These are phyloP conservation scores for Globisporangium splendens DNA, from an alignment of 352 stramenopile genomes.

Conservation along the genomic window DNA sequence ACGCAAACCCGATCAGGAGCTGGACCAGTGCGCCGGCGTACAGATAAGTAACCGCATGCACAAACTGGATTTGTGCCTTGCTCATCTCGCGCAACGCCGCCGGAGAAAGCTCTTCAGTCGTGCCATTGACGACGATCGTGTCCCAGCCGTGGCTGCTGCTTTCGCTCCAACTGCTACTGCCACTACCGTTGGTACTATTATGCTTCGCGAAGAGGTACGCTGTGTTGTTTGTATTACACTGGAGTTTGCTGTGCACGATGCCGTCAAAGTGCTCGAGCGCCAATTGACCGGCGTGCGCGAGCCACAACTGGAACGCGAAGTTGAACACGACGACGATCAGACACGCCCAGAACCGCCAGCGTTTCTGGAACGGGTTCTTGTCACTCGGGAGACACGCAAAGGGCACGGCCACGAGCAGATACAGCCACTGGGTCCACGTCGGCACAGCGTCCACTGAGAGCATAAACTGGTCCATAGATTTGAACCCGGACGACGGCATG, in stretches of 20 bases:
- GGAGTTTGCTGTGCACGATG: slow-evolving; percentile 30
- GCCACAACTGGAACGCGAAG: slow-evolving; percentile 72
- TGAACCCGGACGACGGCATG: slow-evolving; percentile 53
- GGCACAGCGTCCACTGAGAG: slow-evolving; percentile 36
- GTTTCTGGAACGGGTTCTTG: slow-evolving; percentile 68
- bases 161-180: slow-evolving; percentile 19
- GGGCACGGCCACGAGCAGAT: slow-evolving; percentile 63
- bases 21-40: slow-evolving; percentile 62
- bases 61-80: slow-evolving; percentile 27
- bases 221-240: slow-evolving; percentile 31
- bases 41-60: slow-evolving; percentile 34
- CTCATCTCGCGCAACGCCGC: slow-evolving; percentile 18
- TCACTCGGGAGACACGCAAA: slow-evolving; percentile 68
- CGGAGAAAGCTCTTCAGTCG: slow-evolving; percentile 1
- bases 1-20: slow-evolving; percentile 62
- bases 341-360: slow-evolving; percentile 73
- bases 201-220: not conserved
- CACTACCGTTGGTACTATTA: slow-evolving; percentile 1
- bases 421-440: slow-evolving; percentile 66
- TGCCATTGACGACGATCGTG: slow-evolving; percentile 19
- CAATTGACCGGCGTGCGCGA: slow-evolving; percentile 52
- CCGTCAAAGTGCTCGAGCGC: slow-evolving; percentile 42
- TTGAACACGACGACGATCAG: slow-evolving; percentile 78
- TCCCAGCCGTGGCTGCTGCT: slow-evolving; percentile 26
- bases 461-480: slow-evolving; percentile 69